phyloP scores from a whole-genome alignment of 805 yeast genomes.

The Metschnikowia lunata region DNA sequence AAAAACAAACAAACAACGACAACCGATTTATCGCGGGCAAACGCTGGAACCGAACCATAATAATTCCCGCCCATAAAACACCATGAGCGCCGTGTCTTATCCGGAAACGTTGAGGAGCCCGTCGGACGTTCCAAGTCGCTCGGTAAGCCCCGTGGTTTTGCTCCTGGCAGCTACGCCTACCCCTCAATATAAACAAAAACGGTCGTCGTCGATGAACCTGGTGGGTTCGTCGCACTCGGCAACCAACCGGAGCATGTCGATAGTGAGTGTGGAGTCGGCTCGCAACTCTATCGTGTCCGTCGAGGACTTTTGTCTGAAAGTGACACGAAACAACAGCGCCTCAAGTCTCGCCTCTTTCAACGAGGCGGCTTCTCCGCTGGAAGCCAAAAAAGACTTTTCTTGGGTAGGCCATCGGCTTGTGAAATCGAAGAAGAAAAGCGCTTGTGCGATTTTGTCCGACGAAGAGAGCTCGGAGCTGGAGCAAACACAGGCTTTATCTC shows the following conservation, averaged over 20 bases:
- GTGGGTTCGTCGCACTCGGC: slow-evolving; percentile 25
- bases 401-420: background rate
- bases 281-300: slow-evolving; percentile 38
- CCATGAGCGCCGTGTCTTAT: background rate
- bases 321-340: slow-evolving; percentile 33
- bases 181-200: slow-evolving; percentile 17
- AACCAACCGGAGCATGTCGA: slow-evolving; percentile 32
- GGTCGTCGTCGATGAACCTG: slow-evolving; percentile 34
- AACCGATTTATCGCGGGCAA: too few species aligned
- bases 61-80: too few species aligned
- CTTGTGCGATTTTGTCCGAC: slow-evolving; percentile 29
- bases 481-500: background rate
- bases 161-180: background rate
- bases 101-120: slow-evolving; percentile 6
- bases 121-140: slow-evolving; percentile 6
- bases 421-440: slow-evolving; percentile 6
- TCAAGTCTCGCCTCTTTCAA: slow-evolving; percentile 20
- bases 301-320: slow-evolving; percentile 29
- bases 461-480: slow-evolving; percentile 34
- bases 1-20: too few species aligned
- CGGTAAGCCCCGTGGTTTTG: slow-evolving; percentile 7
- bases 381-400: slow-evolving; percentile 1
- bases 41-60: too few species aligned
- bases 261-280: slow-evolving; percentile 36
- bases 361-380: slow-evolving; percentile 11